Conservation (phyloP, 2,329 filamentous ascomycete species). For the Nothomitra cinnamomea region DNA sequence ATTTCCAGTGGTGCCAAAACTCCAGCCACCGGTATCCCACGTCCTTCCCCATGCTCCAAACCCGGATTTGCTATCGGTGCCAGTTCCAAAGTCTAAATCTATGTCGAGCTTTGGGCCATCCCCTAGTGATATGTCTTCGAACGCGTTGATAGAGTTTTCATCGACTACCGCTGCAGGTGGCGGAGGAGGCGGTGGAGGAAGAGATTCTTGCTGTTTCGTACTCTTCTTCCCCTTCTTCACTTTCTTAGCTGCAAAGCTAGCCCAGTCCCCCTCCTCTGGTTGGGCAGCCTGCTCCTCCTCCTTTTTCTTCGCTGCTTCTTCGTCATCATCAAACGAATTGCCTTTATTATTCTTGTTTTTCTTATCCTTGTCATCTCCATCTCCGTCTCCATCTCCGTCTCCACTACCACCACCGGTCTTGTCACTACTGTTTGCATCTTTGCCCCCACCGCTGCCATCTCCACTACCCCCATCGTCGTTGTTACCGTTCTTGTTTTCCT, state of each 20-base stretch:
- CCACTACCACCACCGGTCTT: background rate
- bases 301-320: background rate
- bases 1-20: background rate
- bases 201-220: background rate
- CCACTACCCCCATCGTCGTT: background rate
- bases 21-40: slow-evolving; percentile 1
- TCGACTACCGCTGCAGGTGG: background rate
- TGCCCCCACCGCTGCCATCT: background rate
- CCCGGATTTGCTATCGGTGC: background rate
- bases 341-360: background rate
- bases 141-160: background rate
- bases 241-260: background rate
- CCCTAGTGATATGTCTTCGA: slow-evolving; percentile 1
- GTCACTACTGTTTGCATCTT: background rate
- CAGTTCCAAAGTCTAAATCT: background rate
- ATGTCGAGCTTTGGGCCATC: slow-evolving; percentile 1
- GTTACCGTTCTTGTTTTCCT: background rate
- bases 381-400: background rate
- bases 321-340: background rate
- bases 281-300: background rate
- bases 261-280: too few species aligned
- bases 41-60: slow-evolving; percentile 2
- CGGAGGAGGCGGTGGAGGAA: slow-evolving; percentile 4
- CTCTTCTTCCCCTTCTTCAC: background rate
- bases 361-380: background rate